A percentile compares a stretch with the other conserved stretches of the same genome.
These are phyloP conservation scores for Aspergillus sparsus DNA, from an alignment of 495 filamentous ascomycete species.

Conservation along the genomic window DNA sequence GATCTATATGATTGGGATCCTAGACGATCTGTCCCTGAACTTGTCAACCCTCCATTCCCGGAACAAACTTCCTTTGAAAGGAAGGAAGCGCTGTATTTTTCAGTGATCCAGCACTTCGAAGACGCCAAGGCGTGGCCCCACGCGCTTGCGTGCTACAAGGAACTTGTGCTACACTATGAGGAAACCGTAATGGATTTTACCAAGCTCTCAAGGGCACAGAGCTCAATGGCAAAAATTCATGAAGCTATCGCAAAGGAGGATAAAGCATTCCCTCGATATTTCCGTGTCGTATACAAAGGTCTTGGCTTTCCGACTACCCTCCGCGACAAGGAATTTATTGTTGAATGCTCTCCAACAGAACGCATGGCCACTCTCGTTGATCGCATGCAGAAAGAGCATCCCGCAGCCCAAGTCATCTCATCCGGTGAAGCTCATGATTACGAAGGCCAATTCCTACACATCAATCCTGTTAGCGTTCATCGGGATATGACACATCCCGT, in stretches of 20 bases:
- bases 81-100: constrained; percentile 88
- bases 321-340: constrained; percentile 91
- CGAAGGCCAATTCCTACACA: constrained; percentile 91
- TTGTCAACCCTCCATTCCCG: constrained; percentile 73
- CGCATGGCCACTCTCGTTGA: constrained; percentile 82
- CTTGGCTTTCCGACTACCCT: constrained; percentile 82
- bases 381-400: constrained; percentile 88
- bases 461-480: constrained; percentile 76
- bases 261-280: constrained; percentile 78
- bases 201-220: constrained; percentile 84
- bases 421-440: constrained; percentile 72
- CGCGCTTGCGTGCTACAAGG: constrained; percentile 86
- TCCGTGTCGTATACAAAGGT: constrained; percentile 87
- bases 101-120: constrained; percentile 92
- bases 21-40: constrained; percentile 61
- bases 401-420: constrained; percentile 77
- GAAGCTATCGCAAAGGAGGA: constrained; percentile 82
- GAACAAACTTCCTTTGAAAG: constrained; percentile 89
- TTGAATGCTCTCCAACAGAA: constrained; percentile 77
- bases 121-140: constrained; percentile 90
- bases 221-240: constrained; percentile 91
- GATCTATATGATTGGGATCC: constrained; percentile 94
- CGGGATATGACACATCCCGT: constrained; percentile 84
- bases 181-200: constrained; percentile 84
- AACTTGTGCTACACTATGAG: constrained; percentile 88